A percentile compares a stretch with the other conserved stretches of the same genome.
Evolutionary conservation across 2,329 filamentous ascomycete genomes (phyloP).

Genomic region (Uncinocarpus reesii): DNA sequence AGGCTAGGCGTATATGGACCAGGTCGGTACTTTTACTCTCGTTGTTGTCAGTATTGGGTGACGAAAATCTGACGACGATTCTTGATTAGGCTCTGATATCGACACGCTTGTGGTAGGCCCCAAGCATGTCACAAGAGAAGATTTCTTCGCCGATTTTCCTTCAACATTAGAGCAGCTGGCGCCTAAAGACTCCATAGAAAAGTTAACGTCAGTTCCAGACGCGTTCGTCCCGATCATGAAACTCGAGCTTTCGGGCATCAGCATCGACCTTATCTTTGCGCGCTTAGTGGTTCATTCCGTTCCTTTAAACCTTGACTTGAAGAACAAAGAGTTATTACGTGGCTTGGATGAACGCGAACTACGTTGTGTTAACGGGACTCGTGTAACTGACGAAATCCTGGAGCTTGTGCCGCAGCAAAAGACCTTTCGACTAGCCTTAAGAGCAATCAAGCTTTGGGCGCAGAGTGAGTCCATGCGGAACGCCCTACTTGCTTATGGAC

Average conservation of each 20-base stretch:
- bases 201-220: slow-evolving; percentile 75
- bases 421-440: slow-evolving; percentile 77
- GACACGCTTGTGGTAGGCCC: slow-evolving; percentile 90
- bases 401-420: slow-evolving; percentile 78
- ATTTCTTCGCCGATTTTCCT: slow-evolving; percentile 91
- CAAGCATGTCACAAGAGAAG: slow-evolving; percentile 74
- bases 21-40: slow-evolving; percentile 23
- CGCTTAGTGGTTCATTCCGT: slow-evolving; percentile 62
- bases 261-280: slow-evolving; percentile 88
- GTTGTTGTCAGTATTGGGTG: too few relatives aligned
- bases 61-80: not conserved
- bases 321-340: slow-evolving; percentile 72
- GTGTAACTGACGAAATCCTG: slow-evolving; percentile 88
- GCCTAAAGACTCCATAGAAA: slow-evolving; percentile 66
- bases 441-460: slow-evolving; percentile 94
- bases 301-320: slow-evolving; percentile 61
- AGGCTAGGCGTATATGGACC: slow-evolving; percentile 88
- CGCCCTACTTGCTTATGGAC: not conserved
- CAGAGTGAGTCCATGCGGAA: slow-evolving; percentile 43
- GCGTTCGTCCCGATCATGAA: slow-evolving; percentile 97
- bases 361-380: slow-evolving; percentile 82
- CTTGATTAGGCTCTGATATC: slow-evolving; percentile 69
- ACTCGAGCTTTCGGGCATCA: slow-evolving; percentile 80
- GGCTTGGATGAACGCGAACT: slow-evolving; percentile 80
- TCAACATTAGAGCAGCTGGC: slow-evolving; percentile 65